Evolutionary conservation across 1,139 yeast genomes (phyloP), one percentile per base, ranked within the genome.

Genomic region (Pichia sp.): DNA sequence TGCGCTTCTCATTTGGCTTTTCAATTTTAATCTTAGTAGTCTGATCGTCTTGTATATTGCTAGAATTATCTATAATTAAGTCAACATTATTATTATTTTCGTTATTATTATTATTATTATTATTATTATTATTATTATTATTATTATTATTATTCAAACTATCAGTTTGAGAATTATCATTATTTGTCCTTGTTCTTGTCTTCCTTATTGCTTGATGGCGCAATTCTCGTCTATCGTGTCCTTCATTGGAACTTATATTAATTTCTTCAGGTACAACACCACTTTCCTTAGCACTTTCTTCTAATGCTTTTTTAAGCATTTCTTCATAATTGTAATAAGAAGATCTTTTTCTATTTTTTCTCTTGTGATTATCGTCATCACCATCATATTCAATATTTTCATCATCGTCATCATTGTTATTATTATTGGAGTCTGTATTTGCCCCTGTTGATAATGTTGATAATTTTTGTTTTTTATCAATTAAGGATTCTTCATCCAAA

Each of bases 251-350:
- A 1, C 63, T 56, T 7, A 60, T 49, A 45, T 64, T 59, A 9
- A 54, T 59, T 29, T 61, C 69, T 43, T 60, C 66, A 5, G 65
- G 64, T 42, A 56, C 58, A 3, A 64, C 67, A 3, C 67, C 67
- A 44, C 66, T 68, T 58, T 73, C 79, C 54, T 77, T 75, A 10
- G 83, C 86, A 56, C 86, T 79, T 63, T 83, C 90, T 57, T 84
- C 79, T 41, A 84, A 69, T 0, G 87, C 90, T 49, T 83, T 74
- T 52, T 81, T 83, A 48, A 85, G 69, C 59, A 81, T 83, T 56
- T 77, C 82, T 58, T 83, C 88, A 58, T 81, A 83, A 30, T 74
- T 78, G 31, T 81, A 81, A 52, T 78, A 82, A 10, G 78, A 63
- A 8, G 61, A 55, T 42, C 65, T 51, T 9, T 56, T 54, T 39